Percentiles rank a stretch among this genome's conserved stretches.
Conservation (phyloP, 331 rosid species). For the Arachis monticola region DNA sequence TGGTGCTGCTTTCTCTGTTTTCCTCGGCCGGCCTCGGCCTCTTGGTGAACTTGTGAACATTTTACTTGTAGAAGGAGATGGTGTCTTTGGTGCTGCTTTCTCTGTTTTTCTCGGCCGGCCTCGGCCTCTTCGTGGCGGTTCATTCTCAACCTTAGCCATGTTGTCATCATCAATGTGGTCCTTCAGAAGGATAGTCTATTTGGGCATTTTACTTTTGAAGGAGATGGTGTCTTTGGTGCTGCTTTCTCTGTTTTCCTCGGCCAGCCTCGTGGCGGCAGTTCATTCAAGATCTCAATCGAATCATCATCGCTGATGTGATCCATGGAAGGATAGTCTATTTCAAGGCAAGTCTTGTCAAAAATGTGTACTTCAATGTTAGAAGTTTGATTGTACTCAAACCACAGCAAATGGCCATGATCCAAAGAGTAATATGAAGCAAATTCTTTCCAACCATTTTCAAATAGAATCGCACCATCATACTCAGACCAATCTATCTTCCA, state of each 20-base stretch:
- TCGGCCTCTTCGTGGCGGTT: too few species aligned
- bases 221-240: neutral
- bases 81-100: too few species aligned
- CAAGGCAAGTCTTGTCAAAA: neutral
- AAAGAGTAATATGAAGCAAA: slow-evolving; percentile 35
- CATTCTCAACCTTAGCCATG: too few species aligned
- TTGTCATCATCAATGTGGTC: too few species aligned
- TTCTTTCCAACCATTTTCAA: slow-evolving; percentile 36
- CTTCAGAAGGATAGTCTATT: too few species aligned
- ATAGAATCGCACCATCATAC: slow-evolving; percentile 36
- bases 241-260: neutral
- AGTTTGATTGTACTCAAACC: slow-evolving; percentile 21
- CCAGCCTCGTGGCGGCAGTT: neutral
- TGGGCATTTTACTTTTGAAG: slow-evolving; percentile 12
- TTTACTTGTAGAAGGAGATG: too few species aligned
- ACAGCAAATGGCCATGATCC: slow-evolving; percentile 28
- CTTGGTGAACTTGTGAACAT: too few species aligned
- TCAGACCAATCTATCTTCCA: slow-evolving; percentile 39
- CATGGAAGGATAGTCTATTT: too few species aligned
- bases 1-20: too few species aligned
- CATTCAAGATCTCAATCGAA: neutral
- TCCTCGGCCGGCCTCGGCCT: too few species aligned
- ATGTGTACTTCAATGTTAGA: too few species aligned
- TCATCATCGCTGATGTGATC: neutral
- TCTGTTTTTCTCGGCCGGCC: too few species aligned